Evolutionary conservation across 2,329 filamentous ascomycete species (phyloP), one percentile per base, ranked within the genome.

Genomic region (Hirsutella rhossiliensis): DNA sequence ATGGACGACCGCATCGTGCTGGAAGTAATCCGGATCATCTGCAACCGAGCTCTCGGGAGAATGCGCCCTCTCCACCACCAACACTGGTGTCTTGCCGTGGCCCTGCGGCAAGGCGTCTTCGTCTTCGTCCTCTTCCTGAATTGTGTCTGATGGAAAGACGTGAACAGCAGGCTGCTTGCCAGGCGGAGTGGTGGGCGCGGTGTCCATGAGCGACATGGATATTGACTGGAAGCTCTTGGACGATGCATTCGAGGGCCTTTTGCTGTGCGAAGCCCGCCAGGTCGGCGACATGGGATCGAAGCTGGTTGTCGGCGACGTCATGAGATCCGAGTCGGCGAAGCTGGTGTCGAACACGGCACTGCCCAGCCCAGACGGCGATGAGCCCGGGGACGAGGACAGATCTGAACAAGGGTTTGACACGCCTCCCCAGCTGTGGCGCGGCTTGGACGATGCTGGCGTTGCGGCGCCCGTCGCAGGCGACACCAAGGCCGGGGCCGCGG

Each of bases 271-370:
- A 13, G 67, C 58, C 31, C 62, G 63, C 66, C 77, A 76, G 3
- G 69, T 69, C 2, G 73, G 77, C 37, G 83, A 84, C 54, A 77
- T 67, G 2, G 87, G 84, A 70, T 72, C 76, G 13, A 82, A 68
- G 43, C 80, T 82, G 1, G 87, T 94, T 15, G 84, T 81, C 1
- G 92, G 90, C 32, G 89, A 96, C 1, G 79, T 82, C 1, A 89
- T 86, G 40, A 81, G 74, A 11, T 86, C 88, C 76, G 81, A 52
- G 11, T 62, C 61, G 4, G 47, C 44, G 32, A 54, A 53, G 42
- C 86, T 82, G 17, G 71, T 75, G 59, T 96, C 90, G 54, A 95
- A 96, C 40, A 95, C 69, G 0, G 85, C 87, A 42, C 76, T 76
- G 17, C 82, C 78, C 49, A 80, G 79, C 28, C 78, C 79, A 2